phyloP scores from a whole-genome alignment of 2,329 filamentous ascomycete species.

The Aspergillus flavus region DNA sequence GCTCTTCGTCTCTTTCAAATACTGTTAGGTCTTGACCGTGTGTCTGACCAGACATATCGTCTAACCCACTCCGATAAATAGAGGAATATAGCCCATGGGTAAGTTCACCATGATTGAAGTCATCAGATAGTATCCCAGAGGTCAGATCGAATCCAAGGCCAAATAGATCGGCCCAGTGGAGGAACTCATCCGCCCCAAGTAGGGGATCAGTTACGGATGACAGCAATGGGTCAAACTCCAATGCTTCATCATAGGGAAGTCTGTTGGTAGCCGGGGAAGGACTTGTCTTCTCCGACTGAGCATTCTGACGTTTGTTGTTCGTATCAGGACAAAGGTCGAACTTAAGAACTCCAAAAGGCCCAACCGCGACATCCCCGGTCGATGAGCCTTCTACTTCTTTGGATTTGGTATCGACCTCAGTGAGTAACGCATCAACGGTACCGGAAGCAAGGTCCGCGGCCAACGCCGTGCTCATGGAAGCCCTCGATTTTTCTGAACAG shows the following conservation, averaged over 20 bases:
- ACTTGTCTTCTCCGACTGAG: background rate
- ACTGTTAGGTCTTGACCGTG: conserved; percentile 3
- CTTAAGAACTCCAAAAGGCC: conserved; percentile 35
- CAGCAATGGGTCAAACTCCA: background rate
- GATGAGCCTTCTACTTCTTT: conserved; percentile 22
- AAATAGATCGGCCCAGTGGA: conserved; percentile 38
- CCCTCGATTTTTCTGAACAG: conserved; percentile 28
- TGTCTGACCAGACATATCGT: background rate
- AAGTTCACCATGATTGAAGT: background rate
- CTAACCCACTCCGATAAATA: background rate
- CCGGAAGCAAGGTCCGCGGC: conserved; percentile 28
- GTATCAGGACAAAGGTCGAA: conserved; percentile 11
- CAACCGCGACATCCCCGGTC: conserved; percentile 28
- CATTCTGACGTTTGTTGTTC: background rate
- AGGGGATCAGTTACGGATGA: conserved; percentile 24
- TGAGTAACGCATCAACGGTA: conserved; percentile 35
- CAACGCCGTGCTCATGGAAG: conserved; percentile 36
- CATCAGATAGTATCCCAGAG: background rate
- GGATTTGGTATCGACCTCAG: conserved; percentile 34
- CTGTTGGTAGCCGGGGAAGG: background rate
- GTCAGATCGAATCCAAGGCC: conserved; percentile 30
- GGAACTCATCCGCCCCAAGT: conserved; percentile 30
- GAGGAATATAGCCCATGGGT: background rate
- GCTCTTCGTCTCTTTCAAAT: background rate
- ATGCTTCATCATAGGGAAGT: background rate